A percentile compares a stretch with the other conserved stretches of the same genome.
These are phyloP conservation scores for Yarrowia yakushimensis DNA, from an alignment of 805 yeast species.

Conservation along the genomic window DNA sequence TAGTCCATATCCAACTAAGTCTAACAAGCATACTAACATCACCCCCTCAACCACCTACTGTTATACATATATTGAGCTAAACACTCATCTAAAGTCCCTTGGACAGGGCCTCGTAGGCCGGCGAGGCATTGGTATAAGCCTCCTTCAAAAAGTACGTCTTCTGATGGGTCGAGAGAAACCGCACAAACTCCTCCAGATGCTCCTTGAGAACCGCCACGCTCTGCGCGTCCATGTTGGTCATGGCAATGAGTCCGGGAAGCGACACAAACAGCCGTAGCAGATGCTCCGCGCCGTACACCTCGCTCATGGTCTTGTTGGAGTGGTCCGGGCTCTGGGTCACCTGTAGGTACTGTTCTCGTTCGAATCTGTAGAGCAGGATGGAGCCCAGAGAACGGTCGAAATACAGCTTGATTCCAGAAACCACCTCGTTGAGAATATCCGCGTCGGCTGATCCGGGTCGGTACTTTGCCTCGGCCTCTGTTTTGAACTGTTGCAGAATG, in stretches of 20 bases:
- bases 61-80: conserved; percentile 9
- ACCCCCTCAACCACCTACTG: not conserved
- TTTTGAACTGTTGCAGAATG: conserved; percentile 52
- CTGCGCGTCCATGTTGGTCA: conserved; percentile 76
- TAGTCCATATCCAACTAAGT: too few relatives aligned
- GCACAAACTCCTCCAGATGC: conserved; percentile 53
- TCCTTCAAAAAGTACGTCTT: conserved; percentile 40
- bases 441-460: conserved; percentile 40
- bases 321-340: conserved; percentile 39
- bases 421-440: conserved; percentile 62
- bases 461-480: conserved; percentile 34
- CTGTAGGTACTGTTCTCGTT: conserved; percentile 66
- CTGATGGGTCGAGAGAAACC: conserved; percentile 49
- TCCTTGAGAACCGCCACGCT: conserved; percentile 54
- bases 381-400: conserved; percentile 72
- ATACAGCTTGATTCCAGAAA: conserved; percentile 64
- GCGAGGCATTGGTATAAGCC: conserved; percentile 51
- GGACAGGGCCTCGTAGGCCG: conserved; percentile 44
- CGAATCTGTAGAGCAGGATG: conserved; percentile 68
- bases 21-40: too few relatives aligned
- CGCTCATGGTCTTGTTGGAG: conserved; percentile 41
- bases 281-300: conserved; percentile 78
- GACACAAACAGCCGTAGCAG: conserved; percentile 70
- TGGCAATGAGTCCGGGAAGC: conserved; percentile 78
- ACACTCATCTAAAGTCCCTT: conserved; percentile 28